Percentiles rank a stretch among this genome's conserved stretches.
Conservation (phyloP, 2,329 filamentous ascomycete genomes). For the Penicillium brasilianum region DNA sequence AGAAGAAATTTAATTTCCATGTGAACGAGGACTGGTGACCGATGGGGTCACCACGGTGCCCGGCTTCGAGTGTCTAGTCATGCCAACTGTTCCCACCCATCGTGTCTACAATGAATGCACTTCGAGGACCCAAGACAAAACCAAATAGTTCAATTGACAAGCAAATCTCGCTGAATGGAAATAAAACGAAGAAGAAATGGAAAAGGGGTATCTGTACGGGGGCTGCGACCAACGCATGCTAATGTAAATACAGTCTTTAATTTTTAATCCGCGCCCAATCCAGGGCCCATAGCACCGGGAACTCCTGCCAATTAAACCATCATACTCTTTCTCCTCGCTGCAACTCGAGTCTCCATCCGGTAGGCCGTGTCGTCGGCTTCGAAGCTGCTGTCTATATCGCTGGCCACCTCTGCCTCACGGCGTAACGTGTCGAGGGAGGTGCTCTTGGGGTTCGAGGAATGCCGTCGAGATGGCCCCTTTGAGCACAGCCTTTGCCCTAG, state of each 20-base stretch:
- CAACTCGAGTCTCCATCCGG: slow-evolving; percentile 40
- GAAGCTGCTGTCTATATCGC: slow-evolving; percentile 10
- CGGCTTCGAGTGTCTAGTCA: background rate
- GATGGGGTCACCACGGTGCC: background rate
- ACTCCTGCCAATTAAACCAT: slow-evolving; percentile 39
- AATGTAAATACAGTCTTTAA: slow-evolving; percentile 26
- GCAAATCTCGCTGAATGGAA: background rate
- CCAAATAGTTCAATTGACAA: slow-evolving; percentile 7
- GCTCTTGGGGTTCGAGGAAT: slow-evolving; percentile 39
- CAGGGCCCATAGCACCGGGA: background rate
- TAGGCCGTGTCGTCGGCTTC: slow-evolving; percentile 24
- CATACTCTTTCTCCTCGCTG: slow-evolving; percentile 47
- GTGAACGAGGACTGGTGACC: background rate
- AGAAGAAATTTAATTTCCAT: no score
- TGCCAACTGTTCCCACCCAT: background rate
- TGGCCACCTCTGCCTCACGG: slow-evolving; percentile 9
- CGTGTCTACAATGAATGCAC: background rate
- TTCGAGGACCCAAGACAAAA: background rate
- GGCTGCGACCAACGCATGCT: slow-evolving; percentile 20
- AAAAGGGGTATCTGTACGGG: slow-evolving; percentile 34
- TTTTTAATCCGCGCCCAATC: slow-evolving; percentile 6
- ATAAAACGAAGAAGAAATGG: slow-evolving; percentile 3
- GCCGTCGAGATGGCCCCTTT: slow-evolving; percentile 35
- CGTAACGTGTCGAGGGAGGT: slow-evolving; percentile 12
- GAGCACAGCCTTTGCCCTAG: slow-evolving; percentile 16